A percentile compares a stretch with the other conserved stretches of the same genome.
Conservation (phyloP, 306 rosid species). For the Albizia julibrissin region DNA sequence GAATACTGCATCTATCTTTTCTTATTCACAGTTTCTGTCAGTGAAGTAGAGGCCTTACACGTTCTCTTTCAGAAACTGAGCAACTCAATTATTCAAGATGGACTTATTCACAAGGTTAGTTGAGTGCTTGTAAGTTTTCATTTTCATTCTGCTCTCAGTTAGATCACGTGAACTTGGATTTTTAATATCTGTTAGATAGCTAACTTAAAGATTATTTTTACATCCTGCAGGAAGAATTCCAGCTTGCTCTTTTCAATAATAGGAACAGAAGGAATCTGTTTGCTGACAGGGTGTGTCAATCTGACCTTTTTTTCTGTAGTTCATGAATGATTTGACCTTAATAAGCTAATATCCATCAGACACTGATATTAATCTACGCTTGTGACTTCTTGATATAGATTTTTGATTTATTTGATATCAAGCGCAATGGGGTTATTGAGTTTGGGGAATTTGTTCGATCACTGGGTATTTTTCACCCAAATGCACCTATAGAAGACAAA, state of each 20-base stretch:
- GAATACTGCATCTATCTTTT: not conserved
- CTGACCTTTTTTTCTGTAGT: constrained; percentile 9
- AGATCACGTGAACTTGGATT: not conserved
- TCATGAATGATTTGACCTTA: constrained; percentile 9
- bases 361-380: constrained; percentile 14
- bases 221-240: constrained; percentile 81
- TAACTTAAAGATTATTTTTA: constrained; percentile 6
- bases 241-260: constrained; percentile 81
- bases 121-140: not conserved
- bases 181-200: not conserved
- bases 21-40: constrained; percentile 61
- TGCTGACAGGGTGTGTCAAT: constrained; percentile 73
- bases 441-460: constrained; percentile 89
- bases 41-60: constrained; percentile 77
- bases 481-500: constrained; percentile 71
- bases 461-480: constrained; percentile 76
- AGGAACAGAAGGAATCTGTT: constrained; percentile 66
- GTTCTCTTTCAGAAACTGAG: constrained; percentile 85
- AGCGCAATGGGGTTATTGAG: constrained; percentile 82
- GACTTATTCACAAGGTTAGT: constrained; percentile 80
- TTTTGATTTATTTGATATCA: constrained; percentile 77
- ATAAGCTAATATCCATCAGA: not conserved
- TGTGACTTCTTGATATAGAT: constrained; percentile 44
- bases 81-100: constrained; percentile 77
- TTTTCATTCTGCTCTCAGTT: constrained; percentile 12